Conservation (phyloP, 257 asterid genomes). For the Solanum commersonii region DNA sequence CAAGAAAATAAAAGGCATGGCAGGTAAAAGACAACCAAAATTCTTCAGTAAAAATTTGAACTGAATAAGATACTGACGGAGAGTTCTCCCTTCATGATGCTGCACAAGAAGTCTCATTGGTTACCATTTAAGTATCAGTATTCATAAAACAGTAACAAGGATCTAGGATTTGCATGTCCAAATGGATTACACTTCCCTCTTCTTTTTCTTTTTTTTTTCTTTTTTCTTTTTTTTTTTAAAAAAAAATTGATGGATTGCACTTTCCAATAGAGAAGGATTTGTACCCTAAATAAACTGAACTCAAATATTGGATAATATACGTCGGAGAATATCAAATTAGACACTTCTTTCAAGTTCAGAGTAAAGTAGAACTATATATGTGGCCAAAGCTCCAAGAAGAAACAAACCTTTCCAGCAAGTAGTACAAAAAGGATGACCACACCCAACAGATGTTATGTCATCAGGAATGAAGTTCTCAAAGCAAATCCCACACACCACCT, state of each 20-base stretch:
- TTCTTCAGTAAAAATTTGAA: not conserved
- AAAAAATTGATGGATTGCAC: not conserved
- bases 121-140: not conserved
- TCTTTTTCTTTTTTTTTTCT: not conserved
- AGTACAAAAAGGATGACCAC: conserved; percentile 75
- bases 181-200: not conserved
- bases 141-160: not conserved
- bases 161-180: not conserved
- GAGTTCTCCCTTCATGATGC: not conserved
- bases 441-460: conserved; percentile 38
- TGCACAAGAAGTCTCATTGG: not conserved
- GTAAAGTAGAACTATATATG: not conserved
- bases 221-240: not conserved
- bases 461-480: conserved; percentile 41
- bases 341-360: not conserved
- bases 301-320: not conserved
- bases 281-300: not conserved
- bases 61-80: not conserved
- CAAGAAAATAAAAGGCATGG: not conserved
- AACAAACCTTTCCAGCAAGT: conserved; percentile 76
- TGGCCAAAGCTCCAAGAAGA: not conserved
- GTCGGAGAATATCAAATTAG: not conserved
- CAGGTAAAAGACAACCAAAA: not conserved
- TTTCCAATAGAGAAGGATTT: not conserved
- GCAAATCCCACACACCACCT: conserved; percentile 82